Evolutionary conservation across 2,329 filamentous ascomycete species (phyloP).

Genomic region (Dactylellina parvicollis): DNA sequence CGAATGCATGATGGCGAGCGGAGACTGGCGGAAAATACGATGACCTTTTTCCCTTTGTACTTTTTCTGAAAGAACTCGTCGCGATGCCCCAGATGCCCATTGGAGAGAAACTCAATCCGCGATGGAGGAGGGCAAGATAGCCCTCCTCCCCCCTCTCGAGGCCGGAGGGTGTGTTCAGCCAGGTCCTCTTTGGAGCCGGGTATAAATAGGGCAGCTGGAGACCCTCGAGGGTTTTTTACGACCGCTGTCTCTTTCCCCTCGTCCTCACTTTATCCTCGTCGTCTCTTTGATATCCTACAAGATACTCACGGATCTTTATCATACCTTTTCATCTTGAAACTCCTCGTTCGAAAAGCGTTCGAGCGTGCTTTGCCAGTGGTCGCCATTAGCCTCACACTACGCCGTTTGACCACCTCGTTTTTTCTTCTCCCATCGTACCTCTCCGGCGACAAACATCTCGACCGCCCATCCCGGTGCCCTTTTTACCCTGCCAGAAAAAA

Average conservation of each 20-base stretch:
- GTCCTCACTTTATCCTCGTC: constrained; percentile 16
- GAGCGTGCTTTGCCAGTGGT: not conserved
- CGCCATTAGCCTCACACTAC: too few relatives aligned
- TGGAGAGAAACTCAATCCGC: too few relatives aligned
- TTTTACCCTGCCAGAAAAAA: too few relatives aligned
- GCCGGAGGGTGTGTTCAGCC: constrained; percentile 41
- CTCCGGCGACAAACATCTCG: not conserved
- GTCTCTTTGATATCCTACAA: not conserved
- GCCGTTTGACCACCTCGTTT: not conserved
- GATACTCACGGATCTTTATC: not conserved
- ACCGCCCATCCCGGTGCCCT: not conserved
- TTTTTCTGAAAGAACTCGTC: too few relatives aligned
- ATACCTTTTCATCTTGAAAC: not conserved
- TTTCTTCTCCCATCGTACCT: not conserved
- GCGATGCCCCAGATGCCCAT: constrained; percentile 7
- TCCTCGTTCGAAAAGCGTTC: not conserved
- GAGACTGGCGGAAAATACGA: constrained; percentile 24
- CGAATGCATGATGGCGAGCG: constrained; percentile 19
- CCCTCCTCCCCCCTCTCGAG: constrained; percentile 1
- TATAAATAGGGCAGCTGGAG: constrained; percentile 52
- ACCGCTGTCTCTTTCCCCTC: constrained; percentile 19
- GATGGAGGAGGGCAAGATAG: constrained; percentile 2
- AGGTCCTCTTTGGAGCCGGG: constrained; percentile 29
- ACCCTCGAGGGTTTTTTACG: constrained; percentile 11
- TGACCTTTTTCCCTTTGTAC: not conserved